phyloP scores from a whole-genome alignment of 192 early-diverging fungal species.

The Linnemannia hyalina region DNA sequence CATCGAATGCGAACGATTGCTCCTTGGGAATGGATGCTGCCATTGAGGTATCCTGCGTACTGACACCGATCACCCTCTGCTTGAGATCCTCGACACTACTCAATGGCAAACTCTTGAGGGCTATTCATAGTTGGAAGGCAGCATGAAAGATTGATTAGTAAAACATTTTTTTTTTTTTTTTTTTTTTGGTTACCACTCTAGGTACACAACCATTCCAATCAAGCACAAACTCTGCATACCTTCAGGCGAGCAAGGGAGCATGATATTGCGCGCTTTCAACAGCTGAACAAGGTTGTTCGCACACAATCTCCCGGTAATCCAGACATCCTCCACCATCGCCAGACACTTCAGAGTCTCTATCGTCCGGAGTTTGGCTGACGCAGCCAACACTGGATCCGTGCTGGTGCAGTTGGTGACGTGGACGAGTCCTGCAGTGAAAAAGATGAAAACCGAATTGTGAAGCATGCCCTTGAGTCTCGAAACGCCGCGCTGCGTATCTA shows the following conservation, averaged over 20 bases:
- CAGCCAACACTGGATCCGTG: constrained; percentile 41
- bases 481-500: constrained; percentile 37
- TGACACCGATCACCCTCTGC: background rate
- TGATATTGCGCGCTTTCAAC: constrained; percentile 43
- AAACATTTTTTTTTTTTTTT: background rate
- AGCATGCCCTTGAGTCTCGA: constrained; percentile 33
- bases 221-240: constrained; percentile 19
- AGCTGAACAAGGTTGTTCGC: constrained; percentile 31
- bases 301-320: constrained; percentile 24
- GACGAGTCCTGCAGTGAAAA: constrained; percentile 55
- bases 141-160: background rate
- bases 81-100: constrained; percentile 26
- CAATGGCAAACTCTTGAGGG: constrained; percentile 27
- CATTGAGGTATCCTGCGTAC: constrained; percentile 18
- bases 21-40: constrained; percentile 32
- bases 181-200: background rate
- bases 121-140: constrained; percentile 6
- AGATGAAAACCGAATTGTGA: constrained; percentile 42
- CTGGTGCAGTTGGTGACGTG: constrained; percentile 58
- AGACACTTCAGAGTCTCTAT: constrained; percentile 50
- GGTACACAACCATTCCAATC: background rate
- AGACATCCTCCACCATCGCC: constrained; percentile 42
- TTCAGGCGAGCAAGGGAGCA: constrained; percentile 34
- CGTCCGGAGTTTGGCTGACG: constrained; percentile 48
- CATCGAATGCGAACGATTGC: constrained; percentile 43